A percentile compares a stretch with the other conserved stretches of the same genome.
These are phyloP conservation scores for Fusarium lateritium DNA, from an alignment of 2,329 filamentous ascomycete genomes.

Conservation along the genomic window DNA sequence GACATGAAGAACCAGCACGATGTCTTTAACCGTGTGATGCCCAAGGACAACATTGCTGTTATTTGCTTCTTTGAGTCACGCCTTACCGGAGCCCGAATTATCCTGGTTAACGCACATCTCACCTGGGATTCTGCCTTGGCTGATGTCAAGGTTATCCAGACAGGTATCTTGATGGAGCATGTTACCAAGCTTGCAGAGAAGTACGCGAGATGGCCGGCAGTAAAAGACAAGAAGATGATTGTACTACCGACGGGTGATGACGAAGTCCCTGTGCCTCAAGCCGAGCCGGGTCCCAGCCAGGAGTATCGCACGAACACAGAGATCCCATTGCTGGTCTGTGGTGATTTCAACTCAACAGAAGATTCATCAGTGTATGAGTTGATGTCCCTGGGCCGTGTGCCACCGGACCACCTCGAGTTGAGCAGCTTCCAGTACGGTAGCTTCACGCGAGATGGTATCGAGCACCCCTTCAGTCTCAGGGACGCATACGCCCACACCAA, in stretches of 20 bases:
- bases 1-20: conserved; percentile 99
- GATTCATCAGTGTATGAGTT: conserved; percentile 94
- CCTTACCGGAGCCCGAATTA: conserved; percentile 88
- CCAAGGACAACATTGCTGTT: conserved; percentile 95
- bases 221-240: conserved; percentile 82
- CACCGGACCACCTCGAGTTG: conserved; percentile 85
- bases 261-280: conserved; percentile 63
- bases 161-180: conserved; percentile 93
- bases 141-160: conserved; percentile 97
- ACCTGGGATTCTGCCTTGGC: conserved; percentile 93
- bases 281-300: conserved; percentile 83
- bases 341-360: conserved; percentile 93
- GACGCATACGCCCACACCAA: conserved; percentile 89
- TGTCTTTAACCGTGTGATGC: conserved; percentile 98
- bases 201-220: conserved; percentile 83
- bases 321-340: conserved; percentile 91
- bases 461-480: conserved; percentile 93
- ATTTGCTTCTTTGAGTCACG: conserved; percentile 94
- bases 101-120: conserved; percentile 93
- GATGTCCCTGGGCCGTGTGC: conserved; percentile 83
- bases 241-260: conserved; percentile 62
- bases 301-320: conserved; percentile 89
- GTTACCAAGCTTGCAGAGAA: conserved; percentile 88
- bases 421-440: conserved; percentile 88
- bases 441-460: conserved; percentile 92